A percentile compares a stretch with the other conserved stretches of the same genome.
phyloP scores from a whole-genome alignment of 2,329 filamentous ascomycete genomes.

The Ascochyta fabae region DNA sequence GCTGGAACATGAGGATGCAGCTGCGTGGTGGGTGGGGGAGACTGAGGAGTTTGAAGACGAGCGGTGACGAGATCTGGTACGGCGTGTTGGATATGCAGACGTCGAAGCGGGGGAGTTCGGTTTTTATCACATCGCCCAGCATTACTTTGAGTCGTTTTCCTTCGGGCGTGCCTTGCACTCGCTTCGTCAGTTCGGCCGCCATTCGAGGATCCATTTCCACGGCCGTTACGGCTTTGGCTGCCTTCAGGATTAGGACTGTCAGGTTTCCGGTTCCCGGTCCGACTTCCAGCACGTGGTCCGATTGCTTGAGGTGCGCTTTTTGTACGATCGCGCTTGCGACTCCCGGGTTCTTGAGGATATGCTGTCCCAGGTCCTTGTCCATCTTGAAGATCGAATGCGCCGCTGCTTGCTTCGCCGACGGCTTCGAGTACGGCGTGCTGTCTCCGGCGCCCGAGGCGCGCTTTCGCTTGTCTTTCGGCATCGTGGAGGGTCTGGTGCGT shows the following conservation, averaged over 20 bases:
- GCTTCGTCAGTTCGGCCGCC: constrained; percentile 92
- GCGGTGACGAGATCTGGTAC: constrained; percentile 83
- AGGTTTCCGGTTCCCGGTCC: constrained; percentile 89
- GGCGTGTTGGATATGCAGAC: constrained; percentile 80
- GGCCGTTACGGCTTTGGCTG: constrained; percentile 81
- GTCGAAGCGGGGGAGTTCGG: constrained; percentile 78
- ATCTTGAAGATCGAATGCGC: constrained; percentile 95
- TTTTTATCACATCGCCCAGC: constrained; percentile 91
- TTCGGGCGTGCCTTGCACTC: constrained; percentile 86
- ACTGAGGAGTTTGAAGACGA: constrained; percentile 88
- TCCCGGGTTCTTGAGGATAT: constrained; percentile 92
- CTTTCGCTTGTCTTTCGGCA: constrained; percentile 56
- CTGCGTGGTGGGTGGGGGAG: constrained; percentile 80
- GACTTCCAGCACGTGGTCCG: constrained; percentile 86
- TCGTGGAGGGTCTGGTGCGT: constrained; percentile 30
- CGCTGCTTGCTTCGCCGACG: constrained; percentile 56
- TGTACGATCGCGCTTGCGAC: constrained; percentile 82
- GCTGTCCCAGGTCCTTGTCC: constrained; percentile 87
- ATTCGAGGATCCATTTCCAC: constrained; percentile 96
- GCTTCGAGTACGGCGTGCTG: constrained; percentile 54
- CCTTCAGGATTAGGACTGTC: constrained; percentile 86
- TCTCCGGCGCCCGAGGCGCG: constrained; percentile 41
- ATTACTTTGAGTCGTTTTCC: constrained; percentile 81
- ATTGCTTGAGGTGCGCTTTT: constrained; percentile 90
- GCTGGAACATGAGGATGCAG: constrained; percentile 94